Conservation (phyloP, 2,329 filamentous ascomycete genomes). For the Tolypocladium pustulatum region DNA sequence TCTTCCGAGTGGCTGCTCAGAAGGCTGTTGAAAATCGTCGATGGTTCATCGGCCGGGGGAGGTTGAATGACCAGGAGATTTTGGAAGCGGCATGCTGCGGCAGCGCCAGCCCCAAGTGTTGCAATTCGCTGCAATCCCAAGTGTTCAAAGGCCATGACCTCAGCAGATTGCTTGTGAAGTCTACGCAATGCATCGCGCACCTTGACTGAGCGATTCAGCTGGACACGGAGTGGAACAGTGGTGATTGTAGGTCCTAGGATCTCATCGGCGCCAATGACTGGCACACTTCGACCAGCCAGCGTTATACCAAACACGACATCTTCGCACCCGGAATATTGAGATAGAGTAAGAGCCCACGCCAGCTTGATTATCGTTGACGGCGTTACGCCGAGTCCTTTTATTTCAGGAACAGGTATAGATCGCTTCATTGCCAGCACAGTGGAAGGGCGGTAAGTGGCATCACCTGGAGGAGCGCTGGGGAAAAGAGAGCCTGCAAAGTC, state of each 20-base stretch:
- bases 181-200: constrained; percentile 5
- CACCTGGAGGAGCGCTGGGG: constrained; percentile 25
- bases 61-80: constrained; percentile 19
- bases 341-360: constrained; percentile 39
- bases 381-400: constrained; percentile 15
- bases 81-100: constrained; percentile 13
- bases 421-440: constrained; percentile 23
- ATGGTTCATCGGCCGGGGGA: background rate
- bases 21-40: background rate
- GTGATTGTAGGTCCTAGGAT: constrained; percentile 24
- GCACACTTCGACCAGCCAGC: constrained; percentile 24
- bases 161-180: constrained; percentile 7
- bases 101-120: constrained; percentile 3
- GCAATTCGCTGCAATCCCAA: constrained; percentile 12
- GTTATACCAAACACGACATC: constrained; percentile 33
- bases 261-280: constrained; percentile 9
- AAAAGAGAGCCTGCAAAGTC: constrained; percentile 29
- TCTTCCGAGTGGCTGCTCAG: constrained; percentile 1
- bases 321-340: constrained; percentile 29
- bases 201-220: constrained; percentile 14
- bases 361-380: constrained; percentile 15
- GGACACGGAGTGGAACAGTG: constrained; percentile 29
- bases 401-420: constrained; percentile 18
- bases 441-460: constrained; percentile 30
- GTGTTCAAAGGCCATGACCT: constrained; percentile 11